phyloP scores from a whole-genome alignment of 2,329 filamentous ascomycete genomes.

The Eurotiales sp. region DNA sequence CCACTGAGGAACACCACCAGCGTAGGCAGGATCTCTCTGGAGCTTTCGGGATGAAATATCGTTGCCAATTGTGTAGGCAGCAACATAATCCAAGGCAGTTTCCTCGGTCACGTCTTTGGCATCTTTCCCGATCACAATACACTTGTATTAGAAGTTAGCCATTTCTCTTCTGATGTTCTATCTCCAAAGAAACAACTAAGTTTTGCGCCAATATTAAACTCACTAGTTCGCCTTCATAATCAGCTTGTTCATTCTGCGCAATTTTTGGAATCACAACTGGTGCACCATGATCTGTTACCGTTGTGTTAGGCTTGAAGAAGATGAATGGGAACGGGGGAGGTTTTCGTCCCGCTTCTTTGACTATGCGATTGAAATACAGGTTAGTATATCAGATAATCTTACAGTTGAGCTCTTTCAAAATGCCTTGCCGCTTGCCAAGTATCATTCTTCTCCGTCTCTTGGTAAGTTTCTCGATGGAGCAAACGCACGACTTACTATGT shows the following conservation, averaged over 20 bases:
- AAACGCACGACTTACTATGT: slow-evolving; percentile 47
- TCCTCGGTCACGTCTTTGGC: slow-evolving; percentile 14
- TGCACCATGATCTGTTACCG: slow-evolving; percentile 58
- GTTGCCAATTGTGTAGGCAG: slow-evolving; percentile 66
- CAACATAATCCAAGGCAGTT: slow-evolving; percentile 59
- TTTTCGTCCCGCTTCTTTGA: slow-evolving; percentile 50
- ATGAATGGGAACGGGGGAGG: slow-evolving; percentile 60
- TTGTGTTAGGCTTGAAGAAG: slow-evolving; percentile 65
- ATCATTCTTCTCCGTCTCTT: no score
- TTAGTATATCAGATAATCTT: no score
- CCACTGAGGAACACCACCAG: slow-evolving; percentile 51
- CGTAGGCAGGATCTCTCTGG: slow-evolving; percentile 58
- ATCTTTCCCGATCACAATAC: slow-evolving; percentile 38
- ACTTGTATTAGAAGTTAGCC: background rate
- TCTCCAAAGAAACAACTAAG: no score
- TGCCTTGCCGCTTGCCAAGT: no score
- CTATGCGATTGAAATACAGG: slow-evolving; percentile 25
- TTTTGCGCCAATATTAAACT: slow-evolving; percentile 31
- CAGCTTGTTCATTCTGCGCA: slow-evolving; percentile 60
- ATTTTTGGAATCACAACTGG: slow-evolving; percentile 60
- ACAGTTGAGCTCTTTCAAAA: no score
- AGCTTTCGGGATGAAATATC: slow-evolving; percentile 66
- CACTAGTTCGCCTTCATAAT: slow-evolving; percentile 73
- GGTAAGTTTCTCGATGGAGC: no score
- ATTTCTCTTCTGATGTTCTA: background rate